Conservation (phyloP, 352 stramenopile species). For the Phytophthora tubulina region DNA sequence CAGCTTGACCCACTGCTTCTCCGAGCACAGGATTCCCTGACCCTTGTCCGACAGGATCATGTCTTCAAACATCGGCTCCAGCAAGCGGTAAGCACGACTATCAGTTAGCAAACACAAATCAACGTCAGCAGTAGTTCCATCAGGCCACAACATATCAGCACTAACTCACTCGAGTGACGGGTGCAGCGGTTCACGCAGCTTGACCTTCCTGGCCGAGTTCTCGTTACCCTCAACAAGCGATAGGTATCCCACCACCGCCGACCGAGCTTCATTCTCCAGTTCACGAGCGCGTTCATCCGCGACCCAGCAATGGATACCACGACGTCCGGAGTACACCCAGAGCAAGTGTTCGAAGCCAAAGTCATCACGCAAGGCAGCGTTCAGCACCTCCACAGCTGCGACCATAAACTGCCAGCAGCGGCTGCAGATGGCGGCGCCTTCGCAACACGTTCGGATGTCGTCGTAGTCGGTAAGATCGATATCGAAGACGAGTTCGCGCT, state of each 20-base stretch:
- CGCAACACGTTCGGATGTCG: constrained; percentile 97
- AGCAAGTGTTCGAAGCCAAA: constrained; percentile 99
- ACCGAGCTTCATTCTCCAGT: constrained; percentile 97
- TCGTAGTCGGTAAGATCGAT: constrained; percentile 99
- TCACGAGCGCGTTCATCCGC: constrained; percentile 94
- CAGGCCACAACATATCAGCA: neutral
- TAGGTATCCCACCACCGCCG: constrained; percentile 97
- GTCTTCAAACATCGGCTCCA: constrained; percentile 96
- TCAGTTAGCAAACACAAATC: constrained; percentile 11
- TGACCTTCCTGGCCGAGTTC: constrained; percentile 91
- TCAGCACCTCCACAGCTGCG: constrained; percentile 96
- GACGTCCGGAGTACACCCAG: constrained; percentile 99
- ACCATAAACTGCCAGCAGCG: constrained; percentile 99
- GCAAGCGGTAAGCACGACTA: constrained; percentile 92
- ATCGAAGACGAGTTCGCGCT: constrained; percentile 99
- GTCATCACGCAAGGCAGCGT: constrained; percentile 93
- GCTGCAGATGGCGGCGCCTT: constrained; percentile 91
- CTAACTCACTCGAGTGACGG: constrained; percentile 89
- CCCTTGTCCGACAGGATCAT: constrained; percentile 91
- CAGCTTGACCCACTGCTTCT: constrained; percentile 92
- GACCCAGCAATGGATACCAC: constrained; percentile 99
- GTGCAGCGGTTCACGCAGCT: constrained; percentile 93
- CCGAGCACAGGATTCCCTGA: constrained; percentile 91
- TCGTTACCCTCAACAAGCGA: constrained; percentile 94
- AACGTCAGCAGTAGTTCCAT: constrained; percentile 5